These are phyloP conservation scores for Globisporangium nodosum DNA, from an alignment of 352 stramenopile species.

Conservation along the genomic window DNA sequence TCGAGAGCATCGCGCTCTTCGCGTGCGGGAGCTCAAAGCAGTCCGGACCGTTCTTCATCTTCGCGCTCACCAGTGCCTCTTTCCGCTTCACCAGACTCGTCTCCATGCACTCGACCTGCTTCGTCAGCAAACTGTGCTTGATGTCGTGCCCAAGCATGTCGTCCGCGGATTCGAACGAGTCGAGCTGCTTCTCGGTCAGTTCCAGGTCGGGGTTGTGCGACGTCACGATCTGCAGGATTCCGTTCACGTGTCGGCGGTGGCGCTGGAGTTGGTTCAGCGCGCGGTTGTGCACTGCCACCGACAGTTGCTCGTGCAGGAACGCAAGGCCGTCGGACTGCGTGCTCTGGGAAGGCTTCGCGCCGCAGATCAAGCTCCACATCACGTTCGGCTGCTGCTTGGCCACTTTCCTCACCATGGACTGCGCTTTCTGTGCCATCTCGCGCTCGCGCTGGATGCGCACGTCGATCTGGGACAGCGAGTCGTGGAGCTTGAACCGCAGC, in stretches of 20 bases:
- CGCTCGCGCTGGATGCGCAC: constrained; percentile 40
- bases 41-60: constrained; percentile 53
- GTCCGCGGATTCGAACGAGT: constrained; percentile 68
- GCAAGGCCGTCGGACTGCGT: constrained; percentile 48
- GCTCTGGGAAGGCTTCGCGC: constrained; percentile 21
- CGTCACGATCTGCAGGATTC: constrained; percentile 78
- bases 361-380: constrained; percentile 69
- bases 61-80: constrained; percentile 41
- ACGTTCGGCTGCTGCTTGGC: constrained; percentile 23
- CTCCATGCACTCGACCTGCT: constrained; percentile 50
- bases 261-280: constrained; percentile 76
- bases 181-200: constrained; percentile 75
- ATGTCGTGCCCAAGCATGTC: constrained; percentile 73
- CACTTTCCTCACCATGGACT: constrained; percentile 22
- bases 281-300: constrained; percentile 52
- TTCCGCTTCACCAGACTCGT: constrained; percentile 38
- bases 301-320: constrained; percentile 50
- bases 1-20: constrained; percentile 62
- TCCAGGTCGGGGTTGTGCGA: constrained; percentile 74
- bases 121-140: constrained; percentile 59
- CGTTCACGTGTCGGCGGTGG: constrained; percentile 65
- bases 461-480: constrained; percentile 53
- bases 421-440: constrained; percentile 28
- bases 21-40: constrained; percentile 55
- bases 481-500: constrained; percentile 59